phyloP scores from a whole-genome alignment of 1,284 basidiomycete species.

The Ganoderma lingzhi region DNA sequence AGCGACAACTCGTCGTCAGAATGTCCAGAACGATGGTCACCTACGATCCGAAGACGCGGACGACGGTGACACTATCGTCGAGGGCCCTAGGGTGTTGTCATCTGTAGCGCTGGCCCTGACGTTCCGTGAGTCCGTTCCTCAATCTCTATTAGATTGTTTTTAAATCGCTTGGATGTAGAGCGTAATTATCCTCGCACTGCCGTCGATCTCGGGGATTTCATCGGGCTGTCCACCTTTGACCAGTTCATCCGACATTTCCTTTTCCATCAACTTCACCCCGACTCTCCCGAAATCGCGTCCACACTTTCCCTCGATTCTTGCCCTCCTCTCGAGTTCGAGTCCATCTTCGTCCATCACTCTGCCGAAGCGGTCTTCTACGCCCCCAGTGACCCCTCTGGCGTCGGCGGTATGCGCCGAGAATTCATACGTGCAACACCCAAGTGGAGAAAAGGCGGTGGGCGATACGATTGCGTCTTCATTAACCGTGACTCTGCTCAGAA shows the following conservation, averaged over 20 bases:
- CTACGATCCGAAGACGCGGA: neutral
- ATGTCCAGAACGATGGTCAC: neutral
- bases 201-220: neutral
- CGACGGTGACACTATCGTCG: neutral
- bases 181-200: neutral
- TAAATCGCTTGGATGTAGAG: neutral
- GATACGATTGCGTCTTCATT: conserved; percentile 28
- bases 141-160: neutral
- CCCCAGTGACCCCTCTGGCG: conserved; percentile 37
- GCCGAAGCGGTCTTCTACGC: conserved; percentile 32
- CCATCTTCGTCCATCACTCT: conserved; percentile 23
- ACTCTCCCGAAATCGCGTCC: neutral
- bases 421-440: conserved; percentile 24
- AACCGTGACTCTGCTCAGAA: neutral
- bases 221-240: neutral
- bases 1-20: neutral
- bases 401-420: conserved; percentile 35
- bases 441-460: conserved; percentile 28
- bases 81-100: neutral
- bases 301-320: neutral
- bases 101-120: neutral
- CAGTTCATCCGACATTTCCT: neutral
- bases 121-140: neutral
- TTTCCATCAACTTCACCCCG: neutral
- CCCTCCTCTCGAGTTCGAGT: neutral